These are phyloP conservation scores for Penicillium samsonianum DNA, from an alignment of 495 filamentous ascomycete species.

Conservation along the genomic window DNA sequence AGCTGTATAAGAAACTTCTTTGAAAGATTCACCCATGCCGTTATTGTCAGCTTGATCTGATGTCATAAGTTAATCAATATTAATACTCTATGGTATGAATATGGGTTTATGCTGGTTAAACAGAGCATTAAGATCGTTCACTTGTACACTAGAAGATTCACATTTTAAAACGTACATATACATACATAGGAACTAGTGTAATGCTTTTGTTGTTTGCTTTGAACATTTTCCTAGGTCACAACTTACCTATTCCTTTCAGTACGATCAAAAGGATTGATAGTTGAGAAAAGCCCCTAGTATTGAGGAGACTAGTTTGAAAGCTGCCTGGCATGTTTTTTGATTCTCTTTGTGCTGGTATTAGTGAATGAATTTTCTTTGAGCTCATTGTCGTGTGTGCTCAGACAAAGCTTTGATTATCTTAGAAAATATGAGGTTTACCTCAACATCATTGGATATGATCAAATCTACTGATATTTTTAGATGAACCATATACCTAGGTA, in stretches of 20 bases:
- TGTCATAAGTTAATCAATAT: not conserved
- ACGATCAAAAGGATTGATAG: not conserved
- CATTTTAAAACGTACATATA: too few relatives aligned
- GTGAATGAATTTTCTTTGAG: not conserved
- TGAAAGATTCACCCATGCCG: not conserved
- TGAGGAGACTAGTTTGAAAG: not conserved
- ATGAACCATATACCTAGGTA: too few relatives aligned
- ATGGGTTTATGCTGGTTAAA: not conserved
- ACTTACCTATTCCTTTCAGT: not conserved
- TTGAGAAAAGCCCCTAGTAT: not conserved
- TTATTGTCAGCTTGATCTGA: not conserved
- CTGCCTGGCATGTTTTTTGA: not conserved
- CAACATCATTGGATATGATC: not conserved
- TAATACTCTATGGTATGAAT: not conserved
- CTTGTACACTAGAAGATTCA: not conserved
- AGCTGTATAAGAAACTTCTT: not conserved
- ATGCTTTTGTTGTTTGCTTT: not conserved
- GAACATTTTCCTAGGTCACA: not conserved
- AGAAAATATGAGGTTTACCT: not conserved
- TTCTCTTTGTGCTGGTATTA: not conserved
- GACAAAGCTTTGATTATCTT: not conserved
- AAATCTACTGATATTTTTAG: not conserved
- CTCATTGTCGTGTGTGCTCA: not conserved
- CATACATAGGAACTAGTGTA: not conserved
- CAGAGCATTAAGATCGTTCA: not conserved